Base-by-base conservation (phyloP, 2,329 filamentous ascomycete species). In the Stachybotrys chartarum region DNA sequence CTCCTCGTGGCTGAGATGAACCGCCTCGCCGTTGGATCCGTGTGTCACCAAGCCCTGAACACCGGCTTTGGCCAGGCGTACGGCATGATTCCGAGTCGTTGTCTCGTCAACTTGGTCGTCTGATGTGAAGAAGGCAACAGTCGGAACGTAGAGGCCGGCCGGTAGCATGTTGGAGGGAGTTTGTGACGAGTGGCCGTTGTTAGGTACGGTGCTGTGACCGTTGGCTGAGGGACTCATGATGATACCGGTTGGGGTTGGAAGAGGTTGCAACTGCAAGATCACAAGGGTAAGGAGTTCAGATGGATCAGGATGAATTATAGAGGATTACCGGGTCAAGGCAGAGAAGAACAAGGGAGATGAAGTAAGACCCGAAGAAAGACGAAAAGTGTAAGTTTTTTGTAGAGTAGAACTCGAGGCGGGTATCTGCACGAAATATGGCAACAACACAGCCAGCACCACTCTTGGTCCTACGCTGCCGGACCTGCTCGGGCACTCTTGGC, bases 1-100 rank as follows among this genome's bases (percentile, higher is more conserved):
- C 69, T 90, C 86, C n/a, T 79, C 76, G 59, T 81, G 82, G 53
- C 81, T 80, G 10, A 90, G 76, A 64, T 90, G 86, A 3, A 87
- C 85, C 0, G 87, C 87, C 72, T 90, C 87, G 63, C 86, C 87
- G 65, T 90, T 90, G 63, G 84, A 87, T 45, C 86, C 86, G 67
- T 88, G 86, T 4, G 83, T 84, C 18, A 88, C 82, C 53, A 90
- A 75, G 48, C 86, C 86, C 17, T 84, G 78, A 47, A 90, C 78
- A 42, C 85, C 86, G 24, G 84, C 78, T 55, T 79, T 70, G 50
- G 82, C 84, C 3, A 90, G 78, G 52, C 83, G 80, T 24, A 81
- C 72, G 31, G 83, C 83, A 57, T 80, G 78, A 24, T 72, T 71
- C 53, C 72, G 70, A 31, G 78, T 79, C 5, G 78, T 75, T 18